These are phyloP conservation scores for Calycina herbarum DNA, from an alignment of 2,329 filamentous ascomycete genomes.

Conservation along the genomic window DNA sequence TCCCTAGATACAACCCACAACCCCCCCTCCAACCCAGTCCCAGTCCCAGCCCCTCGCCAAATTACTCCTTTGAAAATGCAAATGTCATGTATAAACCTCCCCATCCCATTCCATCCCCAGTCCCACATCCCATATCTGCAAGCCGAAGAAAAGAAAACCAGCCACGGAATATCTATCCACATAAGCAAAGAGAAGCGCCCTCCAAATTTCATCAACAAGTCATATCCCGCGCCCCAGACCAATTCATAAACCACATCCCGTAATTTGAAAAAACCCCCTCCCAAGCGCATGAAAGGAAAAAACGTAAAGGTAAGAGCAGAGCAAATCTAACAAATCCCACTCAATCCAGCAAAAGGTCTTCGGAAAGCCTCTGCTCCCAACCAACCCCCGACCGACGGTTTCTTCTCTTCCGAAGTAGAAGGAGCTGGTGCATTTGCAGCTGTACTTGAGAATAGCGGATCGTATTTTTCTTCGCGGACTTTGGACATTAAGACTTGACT, in stretches of 20 bases:
- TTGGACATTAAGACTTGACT: constrained; percentile 33
- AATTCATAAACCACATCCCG: not conserved
- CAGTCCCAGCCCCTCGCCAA: no score
- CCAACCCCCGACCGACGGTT: constrained; percentile 15
- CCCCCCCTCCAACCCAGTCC: no score
- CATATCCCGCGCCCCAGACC: no score
- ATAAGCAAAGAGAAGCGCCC: no score
- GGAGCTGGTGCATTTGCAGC: not conserved
- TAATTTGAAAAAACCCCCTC: not conserved
- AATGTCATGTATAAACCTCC: no score
- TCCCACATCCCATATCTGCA: no score
- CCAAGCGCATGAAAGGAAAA: not conserved
- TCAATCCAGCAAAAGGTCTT: constrained; percentile 22
- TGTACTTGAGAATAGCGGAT: constrained; percentile 16
- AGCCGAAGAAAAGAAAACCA: no score
- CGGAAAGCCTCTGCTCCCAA: constrained; percentile 20
- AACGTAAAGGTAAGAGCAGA: not conserved
- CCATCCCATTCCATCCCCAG: no score
- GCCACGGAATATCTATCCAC: no score
- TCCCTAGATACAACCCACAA: no score
- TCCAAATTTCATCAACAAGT: no score
- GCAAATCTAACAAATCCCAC: not conserved
- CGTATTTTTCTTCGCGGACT: constrained; percentile 36
- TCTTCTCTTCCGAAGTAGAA: constrained; percentile 21
- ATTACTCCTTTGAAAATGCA: no score